These are phyloP conservation scores for Perilla frutescens DNA, from an alignment of 257 asterid genomes.

Conservation along the genomic window DNA sequence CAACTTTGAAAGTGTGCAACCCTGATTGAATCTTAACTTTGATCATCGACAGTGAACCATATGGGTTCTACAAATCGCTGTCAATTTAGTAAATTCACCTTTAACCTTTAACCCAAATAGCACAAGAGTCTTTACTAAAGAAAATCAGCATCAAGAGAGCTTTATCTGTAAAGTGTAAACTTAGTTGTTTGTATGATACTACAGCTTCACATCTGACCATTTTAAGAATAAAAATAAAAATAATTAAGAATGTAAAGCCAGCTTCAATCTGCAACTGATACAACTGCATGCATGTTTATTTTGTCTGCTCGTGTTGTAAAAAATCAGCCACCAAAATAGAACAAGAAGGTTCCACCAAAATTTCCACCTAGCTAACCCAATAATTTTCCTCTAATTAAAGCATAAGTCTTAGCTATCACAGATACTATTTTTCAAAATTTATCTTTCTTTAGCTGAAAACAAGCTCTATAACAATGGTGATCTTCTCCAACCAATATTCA, in stretches of 20 bases:
- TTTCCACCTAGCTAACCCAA: constrained; percentile 10
- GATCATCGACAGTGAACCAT: constrained; percentile 19
- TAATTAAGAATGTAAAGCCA: constrained; percentile 9
- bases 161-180: no score
- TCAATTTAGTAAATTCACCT: neutral
- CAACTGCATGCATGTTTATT: constrained; percentile 29
- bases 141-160: no score
- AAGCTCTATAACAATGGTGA: constrained; percentile 14
- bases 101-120: no score
- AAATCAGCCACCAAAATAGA: constrained; percentile 25
- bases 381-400: constrained; percentile 12
- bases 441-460: constrained; percentile 30
- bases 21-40: constrained; percentile 18
- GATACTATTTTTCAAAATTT: neutral
- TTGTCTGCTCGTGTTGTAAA: constrained; percentile 10
- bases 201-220: constrained; percentile 6
- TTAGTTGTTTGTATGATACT: neutral
- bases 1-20: constrained; percentile 24
- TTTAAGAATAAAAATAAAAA: constrained; percentile 23
- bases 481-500: constrained; percentile 26
- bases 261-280: constrained; percentile 17
- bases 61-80: constrained; percentile 18
- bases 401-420: constrained; percentile 5
- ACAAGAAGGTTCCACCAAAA: constrained; percentile 17
- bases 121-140: no score